A percentile compares a stretch with the other conserved stretches of the same genome.
phyloP scores from a whole-genome alignment of 805 yeast genomes.

The Debaryomyces castellii region DNA sequence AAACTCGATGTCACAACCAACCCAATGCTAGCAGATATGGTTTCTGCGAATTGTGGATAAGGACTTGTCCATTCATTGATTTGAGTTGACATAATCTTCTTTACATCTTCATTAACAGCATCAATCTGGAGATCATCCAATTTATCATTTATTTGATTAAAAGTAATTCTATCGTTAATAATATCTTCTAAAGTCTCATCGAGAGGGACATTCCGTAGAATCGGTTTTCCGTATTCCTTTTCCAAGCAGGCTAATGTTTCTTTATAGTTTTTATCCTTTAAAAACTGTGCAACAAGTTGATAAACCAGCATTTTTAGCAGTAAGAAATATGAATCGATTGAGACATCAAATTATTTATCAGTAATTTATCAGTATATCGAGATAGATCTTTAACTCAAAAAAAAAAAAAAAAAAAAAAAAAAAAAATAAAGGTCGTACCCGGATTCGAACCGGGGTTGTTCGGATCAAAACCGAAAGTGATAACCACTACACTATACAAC shows the following conservation, averaged over 20 bases:
- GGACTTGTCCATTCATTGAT: slow-evolving; percentile 32
- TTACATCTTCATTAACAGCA: slow-evolving; percentile 10
- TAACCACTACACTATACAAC: slow-evolving; percentile 76
- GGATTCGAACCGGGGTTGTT: slow-evolving; percentile 84
- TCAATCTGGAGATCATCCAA: slow-evolving; percentile 7
- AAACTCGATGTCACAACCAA: slow-evolving; percentile 21
- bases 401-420: not conserved
- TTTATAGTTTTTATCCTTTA: slow-evolving; percentile 47
- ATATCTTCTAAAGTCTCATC: slow-evolving; percentile 41
- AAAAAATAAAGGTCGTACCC: slow-evolving; percentile 61
- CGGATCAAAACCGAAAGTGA: slow-evolving; percentile 82
- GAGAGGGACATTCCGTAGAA: slow-evolving; percentile 16
- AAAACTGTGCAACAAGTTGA: slow-evolving; percentile 55
- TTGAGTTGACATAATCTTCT: slow-evolving; percentile 7
- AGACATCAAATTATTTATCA: not conserved
- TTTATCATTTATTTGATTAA: slow-evolving; percentile 13
- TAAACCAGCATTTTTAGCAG: slow-evolving; percentile 18
- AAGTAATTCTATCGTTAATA: slow-evolving; percentile 35
- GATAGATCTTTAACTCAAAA: no score
- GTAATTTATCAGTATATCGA: no score
- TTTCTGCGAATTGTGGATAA: slow-evolving; percentile 19
- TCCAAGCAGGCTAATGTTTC: slow-evolving; percentile 51
- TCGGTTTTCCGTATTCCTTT: slow-evolving; percentile 40
- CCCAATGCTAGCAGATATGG: slow-evolving; percentile 14
- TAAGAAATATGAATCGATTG: not conserved